Evolutionary conservation across 2,329 filamentous ascomycete species (phyloP), one percentile per base, ranked within the genome.

Genomic region (Pseudogymnoascus sp.): DNA sequence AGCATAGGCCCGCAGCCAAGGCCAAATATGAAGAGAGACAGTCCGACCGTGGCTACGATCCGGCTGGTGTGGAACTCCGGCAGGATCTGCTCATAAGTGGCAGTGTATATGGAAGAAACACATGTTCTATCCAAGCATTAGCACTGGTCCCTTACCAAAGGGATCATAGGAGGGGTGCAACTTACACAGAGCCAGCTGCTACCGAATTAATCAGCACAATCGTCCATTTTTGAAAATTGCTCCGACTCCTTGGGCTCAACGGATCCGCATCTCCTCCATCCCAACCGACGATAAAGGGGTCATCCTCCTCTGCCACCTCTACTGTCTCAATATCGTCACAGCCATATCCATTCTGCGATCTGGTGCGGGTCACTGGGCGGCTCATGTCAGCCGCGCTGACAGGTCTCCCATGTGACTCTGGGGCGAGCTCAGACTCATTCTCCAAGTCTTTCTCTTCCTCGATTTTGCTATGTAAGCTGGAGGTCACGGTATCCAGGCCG

Each of bases 71-170:
- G 77, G 69, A 96, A 96, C 64, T 96, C 89, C 25, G 79, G 76
- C 65, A 88, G 85, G 75, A 96, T 85, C 74, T 95, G 89, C 16
- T 70, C 72, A 73, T 96, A 97, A 0, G 90, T 95, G 11, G 85
- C 85, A 0, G 91, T 93, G 75, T 97, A 96, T 69, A 96, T 86
- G n/a, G 91, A 95, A 58, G 89, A 93, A 1, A 90, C 85, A 72
- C 88, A 91, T 7, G 92, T 96, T 61, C 89, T 92, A 69, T 59
- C n/a, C 8, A n/a, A 4, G 23, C 2, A 52, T 52, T 21, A 52
- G 45, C 25, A 52, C 18, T 18, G 12, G 6, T n/a, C 23, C 25
- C 4, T 28, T 52, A 5, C 45, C 25, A 16, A 52, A 31, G 4
- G 4, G 23, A 3, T 52, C 7, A 7, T 31, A 16, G n/a, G 18